Base-by-base conservation (phyloP, 306 rosid genomes). In the apple (Malus domestica) region DNA sequence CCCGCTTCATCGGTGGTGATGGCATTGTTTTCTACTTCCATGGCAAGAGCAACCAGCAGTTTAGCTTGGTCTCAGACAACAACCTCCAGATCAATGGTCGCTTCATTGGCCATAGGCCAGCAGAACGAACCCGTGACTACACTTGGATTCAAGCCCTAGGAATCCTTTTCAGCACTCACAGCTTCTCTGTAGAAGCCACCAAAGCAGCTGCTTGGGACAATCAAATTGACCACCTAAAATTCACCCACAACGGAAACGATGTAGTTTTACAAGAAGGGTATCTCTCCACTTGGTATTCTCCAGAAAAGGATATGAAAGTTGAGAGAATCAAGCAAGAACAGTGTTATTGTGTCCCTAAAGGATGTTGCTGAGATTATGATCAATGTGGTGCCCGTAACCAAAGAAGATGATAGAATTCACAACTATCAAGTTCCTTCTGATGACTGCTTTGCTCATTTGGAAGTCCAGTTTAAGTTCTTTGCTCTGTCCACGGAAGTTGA, bases 1-100 rank as follows among this genome's bases (percentile, higher is more conserved):
- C 90, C 1, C 83, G 83, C 10, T 84, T 87, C 86, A 77, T 84
- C 6, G 88, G 88, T 1, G 90, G 90, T 15, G 85, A 87, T 64
- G 86, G 86, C 5, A 68, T 85, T 65, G 88, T 87, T 20, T 87
- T 84, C 80, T 84, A 84, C 45, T 84, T 84, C 83, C 90, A 84
- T 9, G 86, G 83, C 22, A 87, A 87, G 79, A 84, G 77, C 64
- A 82, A 82, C 27, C 40, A 80, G 59, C 78, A 82, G 54, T 87
- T 84, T 76, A 61, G 64, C 69, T 69, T 84, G 18, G 85, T 82
- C 72, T 84, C 88, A 2, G 85, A 84, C 49, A 51, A 52, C 7
- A 38, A 70, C 73, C 78, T 87, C 64, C 88, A 87, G 65, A 87
- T 87, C 83, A 84, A 87, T 54, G 79, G 76, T 23, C 85, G 71